phyloP scores from a whole-genome alignment of 108 stramenopile species.

The Cyclotella choctawhatcheeana region DNA sequence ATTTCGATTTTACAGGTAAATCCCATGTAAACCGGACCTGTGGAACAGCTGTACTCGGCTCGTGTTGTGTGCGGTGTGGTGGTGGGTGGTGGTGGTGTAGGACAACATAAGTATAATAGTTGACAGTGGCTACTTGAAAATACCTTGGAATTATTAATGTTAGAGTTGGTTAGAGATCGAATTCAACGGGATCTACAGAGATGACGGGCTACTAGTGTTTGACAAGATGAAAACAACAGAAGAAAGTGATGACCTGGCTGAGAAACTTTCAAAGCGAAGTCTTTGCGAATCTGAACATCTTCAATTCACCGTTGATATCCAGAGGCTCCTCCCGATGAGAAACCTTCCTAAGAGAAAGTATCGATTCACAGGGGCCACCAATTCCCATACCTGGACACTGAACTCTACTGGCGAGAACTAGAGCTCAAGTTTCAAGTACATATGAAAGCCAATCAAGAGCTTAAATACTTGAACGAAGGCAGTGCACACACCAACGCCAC shows the following conservation, averaged over 20 bases:
- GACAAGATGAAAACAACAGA: neutral
- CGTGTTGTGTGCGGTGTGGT: no score
- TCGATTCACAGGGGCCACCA: neutral
- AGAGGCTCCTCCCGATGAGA: conserved; percentile 7
- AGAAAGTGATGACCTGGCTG: conserved; percentile 1
- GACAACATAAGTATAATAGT: no score
- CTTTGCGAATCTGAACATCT: conserved; percentile 2
- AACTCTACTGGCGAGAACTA: conserved; percentile 8
- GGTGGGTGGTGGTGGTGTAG: no score
- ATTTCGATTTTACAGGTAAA: no score
- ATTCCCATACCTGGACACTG: neutral
- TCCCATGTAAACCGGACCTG: no score
- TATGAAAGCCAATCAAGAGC: conserved; percentile 14
- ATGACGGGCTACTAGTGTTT: conserved; percentile 14
- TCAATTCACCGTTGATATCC: conserved; percentile 29
- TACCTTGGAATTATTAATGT: neutral
- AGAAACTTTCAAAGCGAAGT: neutral
- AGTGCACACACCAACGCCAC: conserved; percentile 17
- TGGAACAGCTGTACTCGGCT: no score
- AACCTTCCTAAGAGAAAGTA: neutral
- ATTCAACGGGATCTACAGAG: conserved; percentile 26
- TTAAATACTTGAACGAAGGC: conserved; percentile 21
- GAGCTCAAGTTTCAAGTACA: conserved; percentile 24
- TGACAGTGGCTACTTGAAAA: conserved; percentile 30
- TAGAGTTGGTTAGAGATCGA: neutral